Evolutionary conservation across 2,329 filamentous ascomycete species (phyloP).

Genomic region (Pseudocercospora fuligena): DNA sequence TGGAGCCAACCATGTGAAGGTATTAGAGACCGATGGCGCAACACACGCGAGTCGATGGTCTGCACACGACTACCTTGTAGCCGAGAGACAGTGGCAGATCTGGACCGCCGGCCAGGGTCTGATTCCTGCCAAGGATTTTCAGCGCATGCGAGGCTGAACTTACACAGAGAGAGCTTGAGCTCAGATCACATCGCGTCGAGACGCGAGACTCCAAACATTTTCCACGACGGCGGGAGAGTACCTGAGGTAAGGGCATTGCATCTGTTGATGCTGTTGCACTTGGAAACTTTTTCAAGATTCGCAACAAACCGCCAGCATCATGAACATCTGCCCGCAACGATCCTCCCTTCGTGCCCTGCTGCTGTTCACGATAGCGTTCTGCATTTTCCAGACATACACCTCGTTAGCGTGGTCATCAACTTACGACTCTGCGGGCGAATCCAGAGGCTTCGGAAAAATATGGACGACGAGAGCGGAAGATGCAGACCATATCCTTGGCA

Average conservation of each 20-base stretch:
- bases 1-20: no score
- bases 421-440: background rate
- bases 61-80: no score
- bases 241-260: background rate
- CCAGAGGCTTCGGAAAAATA: background rate
- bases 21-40: no score
- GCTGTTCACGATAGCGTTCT: background rate
- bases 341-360: background rate
- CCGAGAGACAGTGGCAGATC: background rate
- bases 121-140: no score
- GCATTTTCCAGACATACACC: background rate
- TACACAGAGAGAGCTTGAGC: background rate
- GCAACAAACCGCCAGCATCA: background rate
- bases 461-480: background rate
- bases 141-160: no score
- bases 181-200: background rate
- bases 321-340: constrained; percentile 3
- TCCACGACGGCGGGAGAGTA: background rate
- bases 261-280: background rate
- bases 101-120: background rate
- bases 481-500: background rate
- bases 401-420: constrained; percentile 15
- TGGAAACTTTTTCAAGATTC: background rate
- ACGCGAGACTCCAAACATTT: background rate
- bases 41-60: no score